phyloP scores from a whole-genome alignment of 1,284 basidiomycete species.

The Cryptococcus neoformans region DNA sequence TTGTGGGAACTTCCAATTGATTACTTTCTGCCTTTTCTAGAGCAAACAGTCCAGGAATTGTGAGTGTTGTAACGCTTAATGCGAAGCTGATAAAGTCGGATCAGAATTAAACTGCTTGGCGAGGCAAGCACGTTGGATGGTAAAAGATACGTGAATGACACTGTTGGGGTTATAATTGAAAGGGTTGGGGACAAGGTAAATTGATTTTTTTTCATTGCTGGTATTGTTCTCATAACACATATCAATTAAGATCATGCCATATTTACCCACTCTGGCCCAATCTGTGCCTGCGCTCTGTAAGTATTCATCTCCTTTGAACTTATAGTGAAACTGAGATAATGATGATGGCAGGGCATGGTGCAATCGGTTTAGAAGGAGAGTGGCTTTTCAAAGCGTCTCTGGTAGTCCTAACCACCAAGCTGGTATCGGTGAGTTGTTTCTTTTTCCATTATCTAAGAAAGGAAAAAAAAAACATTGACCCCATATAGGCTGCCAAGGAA shows the following conservation, averaged over 20 bases:
- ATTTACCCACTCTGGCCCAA: conserved; percentile 61
- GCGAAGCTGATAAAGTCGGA: neutral
- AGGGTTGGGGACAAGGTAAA: conserved; percentile 61
- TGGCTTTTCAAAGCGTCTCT: conserved; percentile 75
- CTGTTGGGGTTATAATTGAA: conserved; percentile 71
- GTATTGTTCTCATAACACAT: neutral
- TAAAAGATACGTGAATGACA: conserved; percentile 68
- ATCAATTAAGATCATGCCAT: conserved; percentile 63
- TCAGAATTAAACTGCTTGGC: conserved; percentile 56
- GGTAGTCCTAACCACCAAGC: conserved; percentile 66
- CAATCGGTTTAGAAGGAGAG: conserved; percentile 58
- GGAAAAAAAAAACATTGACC: neutral
- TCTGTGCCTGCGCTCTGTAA: conserved; percentile 73
- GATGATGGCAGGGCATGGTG: conserved; percentile 36
- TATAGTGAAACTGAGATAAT: neutral
- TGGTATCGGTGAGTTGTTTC: conserved; percentile 59
- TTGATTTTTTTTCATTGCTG: neutral
- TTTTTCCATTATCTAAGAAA: neutral
- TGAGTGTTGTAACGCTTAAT: conserved; percentile 14
- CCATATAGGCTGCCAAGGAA: conserved; percentile 31
- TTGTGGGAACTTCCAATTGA: conserved; percentile 18
- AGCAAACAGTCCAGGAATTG: conserved; percentile 42
- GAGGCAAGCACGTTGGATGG: conserved; percentile 74
- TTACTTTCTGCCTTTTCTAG: conserved; percentile 44
- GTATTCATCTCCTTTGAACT: conserved; percentile 27